phyloP scores from a whole-genome alignment of 441 rosid genomes.

The Flueggea neowawraea region DNA sequence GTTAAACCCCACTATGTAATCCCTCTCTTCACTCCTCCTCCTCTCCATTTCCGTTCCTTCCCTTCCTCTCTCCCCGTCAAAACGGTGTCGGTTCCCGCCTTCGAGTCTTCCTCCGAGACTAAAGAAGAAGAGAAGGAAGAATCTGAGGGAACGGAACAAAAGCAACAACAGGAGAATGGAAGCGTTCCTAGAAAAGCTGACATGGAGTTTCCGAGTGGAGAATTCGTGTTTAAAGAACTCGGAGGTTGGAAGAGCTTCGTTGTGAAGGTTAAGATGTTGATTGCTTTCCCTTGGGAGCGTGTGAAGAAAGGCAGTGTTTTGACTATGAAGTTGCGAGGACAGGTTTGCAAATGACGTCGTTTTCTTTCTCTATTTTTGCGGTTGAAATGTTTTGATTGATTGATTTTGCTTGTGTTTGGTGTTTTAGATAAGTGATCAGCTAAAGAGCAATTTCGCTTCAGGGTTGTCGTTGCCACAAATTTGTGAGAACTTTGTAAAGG shows the following conservation, averaged over 20 bases:
- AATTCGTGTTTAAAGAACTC: conserved; percentile 45
- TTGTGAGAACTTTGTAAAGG: conserved; percentile 87
- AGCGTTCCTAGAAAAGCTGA: conserved; percentile 11
- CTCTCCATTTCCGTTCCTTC: background rate
- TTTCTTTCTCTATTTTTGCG: background rate
- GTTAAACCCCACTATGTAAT: conserved; percentile 8
- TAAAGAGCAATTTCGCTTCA: conserved; percentile 85
- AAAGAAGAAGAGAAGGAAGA: conserved; percentile 18
- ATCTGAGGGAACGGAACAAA: background rate
- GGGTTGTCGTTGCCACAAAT: conserved; percentile 83
- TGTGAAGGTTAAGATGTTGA: conserved; percentile 68
- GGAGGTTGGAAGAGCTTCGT: conserved; percentile 60
- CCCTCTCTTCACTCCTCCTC: background rate
- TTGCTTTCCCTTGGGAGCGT: conserved; percentile 91
- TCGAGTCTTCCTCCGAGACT: conserved; percentile 40
- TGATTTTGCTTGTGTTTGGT: conserved; percentile 5
- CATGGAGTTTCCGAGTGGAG: conserved; percentile 73
- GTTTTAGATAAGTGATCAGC: conserved; percentile 84
- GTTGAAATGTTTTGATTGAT: conserved; percentile 4
- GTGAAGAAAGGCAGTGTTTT: conserved; percentile 85
- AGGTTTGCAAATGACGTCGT: conserved; percentile 37
- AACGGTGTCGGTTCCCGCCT: conserved; percentile 46
- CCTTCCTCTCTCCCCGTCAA: background rate
- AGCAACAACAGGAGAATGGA: background rate
- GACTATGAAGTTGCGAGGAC: conserved; percentile 86